Evolutionary conservation across 148 eudicot genomes (phyloP).

Genomic region (Chenopodium album): DNA sequence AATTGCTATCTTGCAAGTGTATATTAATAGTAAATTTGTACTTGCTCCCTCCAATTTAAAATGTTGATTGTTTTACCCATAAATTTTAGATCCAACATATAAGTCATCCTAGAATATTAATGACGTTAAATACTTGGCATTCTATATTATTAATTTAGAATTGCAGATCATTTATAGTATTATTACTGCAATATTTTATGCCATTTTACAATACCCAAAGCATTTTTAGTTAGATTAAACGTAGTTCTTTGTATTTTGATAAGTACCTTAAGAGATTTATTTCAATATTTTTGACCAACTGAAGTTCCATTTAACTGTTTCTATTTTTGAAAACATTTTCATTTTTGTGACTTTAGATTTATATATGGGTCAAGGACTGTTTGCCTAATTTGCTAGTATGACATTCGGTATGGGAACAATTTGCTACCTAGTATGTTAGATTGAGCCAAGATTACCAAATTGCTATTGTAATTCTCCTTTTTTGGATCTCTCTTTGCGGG

Average conservation of each 20-base stretch:
- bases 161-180: background rate
- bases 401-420: too few relatives aligned
- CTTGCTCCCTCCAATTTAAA: background rate
- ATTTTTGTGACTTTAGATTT: background rate
- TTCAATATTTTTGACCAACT: background rate
- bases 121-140: too few relatives aligned
- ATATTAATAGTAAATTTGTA: too few relatives aligned
- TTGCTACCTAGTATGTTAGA: too few relatives aligned
- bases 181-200: background rate
- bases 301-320: background rate
- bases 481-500: too few relatives aligned
- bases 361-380: too few relatives aligned
- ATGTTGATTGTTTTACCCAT: background rate
- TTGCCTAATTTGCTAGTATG: too few relatives aligned
- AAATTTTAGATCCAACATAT: background rate
- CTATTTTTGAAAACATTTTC: background rate
- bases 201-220: background rate
- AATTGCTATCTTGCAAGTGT: background rate
- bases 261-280: background rate
- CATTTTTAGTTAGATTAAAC: background rate
- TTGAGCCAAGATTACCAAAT: too few relatives aligned
- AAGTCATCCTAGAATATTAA: too few relatives aligned
- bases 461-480: too few relatives aligned
- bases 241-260: too few relatives aligned
- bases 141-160: too few relatives aligned